These are phyloP conservation scores for Castanospermum australe DNA, from an alignment of 306 rosid species.

Conservation along the genomic window DNA sequence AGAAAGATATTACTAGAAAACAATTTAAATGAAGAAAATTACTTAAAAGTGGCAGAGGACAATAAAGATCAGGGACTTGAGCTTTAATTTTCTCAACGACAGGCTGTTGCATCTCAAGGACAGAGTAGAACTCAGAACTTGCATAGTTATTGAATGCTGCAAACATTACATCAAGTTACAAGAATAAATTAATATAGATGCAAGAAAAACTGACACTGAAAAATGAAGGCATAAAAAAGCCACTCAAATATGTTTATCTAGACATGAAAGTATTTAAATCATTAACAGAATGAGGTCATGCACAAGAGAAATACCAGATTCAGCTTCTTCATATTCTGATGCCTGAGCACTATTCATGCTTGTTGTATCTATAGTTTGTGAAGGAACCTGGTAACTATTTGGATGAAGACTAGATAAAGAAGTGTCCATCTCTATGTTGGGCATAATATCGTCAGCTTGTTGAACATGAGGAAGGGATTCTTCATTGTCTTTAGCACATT, in stretches of 20 bases:
- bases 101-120: slow-evolving; percentile 47
- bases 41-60: slow-evolving; percentile 46
- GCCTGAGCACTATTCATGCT: slow-evolving; percentile 64
- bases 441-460: slow-evolving; percentile 32
- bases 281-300: slow-evolving; percentile 14
- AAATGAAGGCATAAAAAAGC: not conserved
- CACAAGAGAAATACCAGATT: slow-evolving; percentile 57
- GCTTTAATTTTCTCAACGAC: slow-evolving; percentile 39
- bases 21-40: slow-evolving; percentile 23
- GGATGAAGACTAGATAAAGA: slow-evolving; percentile 52
- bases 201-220: slow-evolving; percentile 11
- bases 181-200: not conserved
- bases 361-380: slow-evolving; percentile 58
- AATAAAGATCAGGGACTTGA: slow-evolving; percentile 40
- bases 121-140: slow-evolving; percentile 47
- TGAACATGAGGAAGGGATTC: slow-evolving; percentile 41
- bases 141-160: slow-evolving; percentile 58
- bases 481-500: slow-evolving; percentile 46
- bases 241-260: slow-evolving; percentile 1
- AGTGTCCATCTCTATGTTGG: slow-evolving; percentile 50
- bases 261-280: not conserved
- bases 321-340: slow-evolving; percentile 77
- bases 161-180: slow-evolving; percentile 26
- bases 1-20: not conserved
- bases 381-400: slow-evolving; percentile 43